phyloP scores from a whole-genome alignment of 2,329 filamentous ascomycete species.

The Fusarium sp. region DNA sequence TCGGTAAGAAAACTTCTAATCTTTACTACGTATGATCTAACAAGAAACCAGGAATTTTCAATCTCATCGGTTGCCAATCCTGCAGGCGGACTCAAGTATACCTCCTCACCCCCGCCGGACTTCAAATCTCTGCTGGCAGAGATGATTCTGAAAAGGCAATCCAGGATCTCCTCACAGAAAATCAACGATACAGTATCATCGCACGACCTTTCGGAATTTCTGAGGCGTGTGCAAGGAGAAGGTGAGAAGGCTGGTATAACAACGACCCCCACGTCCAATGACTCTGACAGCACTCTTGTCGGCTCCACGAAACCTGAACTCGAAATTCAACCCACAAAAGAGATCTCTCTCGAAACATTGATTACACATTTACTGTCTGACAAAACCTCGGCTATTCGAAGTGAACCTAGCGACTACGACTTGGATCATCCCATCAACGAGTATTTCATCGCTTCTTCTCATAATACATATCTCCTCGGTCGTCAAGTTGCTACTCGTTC shows the following conservation, averaged over 20 bases:
- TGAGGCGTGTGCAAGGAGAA: background rate
- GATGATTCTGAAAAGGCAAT: background rate
- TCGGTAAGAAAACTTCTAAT: no score
- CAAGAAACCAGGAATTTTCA: background rate
- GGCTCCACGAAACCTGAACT: background rate
- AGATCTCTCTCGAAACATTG: fast-evolving
- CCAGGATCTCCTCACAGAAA: fast-evolving
- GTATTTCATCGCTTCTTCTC: constrained; percentile 33
- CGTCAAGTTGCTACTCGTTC: constrained; percentile 26
- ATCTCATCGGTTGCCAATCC: no score
- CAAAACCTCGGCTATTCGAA: background rate
- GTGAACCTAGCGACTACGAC: fast-evolving
- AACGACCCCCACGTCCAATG: fast-evolving
- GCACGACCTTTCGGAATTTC: fast-evolving
- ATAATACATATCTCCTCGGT: constrained; percentile 32
- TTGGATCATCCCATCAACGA: constrained; percentile 24
- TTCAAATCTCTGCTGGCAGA: background rate
- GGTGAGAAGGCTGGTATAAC: background rate
- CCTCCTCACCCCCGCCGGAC: fast-evolving
- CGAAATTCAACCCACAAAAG: background rate
- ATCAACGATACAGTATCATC: fast-evolving
- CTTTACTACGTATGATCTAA: background rate
- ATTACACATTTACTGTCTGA: background rate
- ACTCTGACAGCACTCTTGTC: background rate
- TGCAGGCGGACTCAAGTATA: fast-evolving